A percentile compares a stretch with the other conserved stretches of the same genome.
These are phyloP conservation scores for Petunia secreta DNA, from an alignment of 257 asterid genomes.

Conservation along the genomic window DNA sequence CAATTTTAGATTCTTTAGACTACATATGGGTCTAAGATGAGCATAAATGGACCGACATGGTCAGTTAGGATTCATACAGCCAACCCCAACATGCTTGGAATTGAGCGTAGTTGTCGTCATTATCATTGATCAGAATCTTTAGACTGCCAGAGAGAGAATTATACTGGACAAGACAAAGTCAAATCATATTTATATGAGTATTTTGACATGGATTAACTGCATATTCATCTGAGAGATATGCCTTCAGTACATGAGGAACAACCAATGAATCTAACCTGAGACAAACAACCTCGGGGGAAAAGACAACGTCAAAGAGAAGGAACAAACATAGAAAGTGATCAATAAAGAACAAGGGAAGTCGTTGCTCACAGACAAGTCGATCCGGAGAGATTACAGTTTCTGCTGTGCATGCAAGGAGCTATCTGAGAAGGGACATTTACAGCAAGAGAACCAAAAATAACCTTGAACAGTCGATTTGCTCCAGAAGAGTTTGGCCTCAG, in stretches of 20 bases:
- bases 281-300: background rate
- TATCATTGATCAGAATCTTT: background rate
- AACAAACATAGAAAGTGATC: background rate
- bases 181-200: background rate
- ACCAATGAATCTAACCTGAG: slow-evolving; percentile 6
- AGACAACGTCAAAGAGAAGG: background rate
- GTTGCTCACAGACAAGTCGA: slow-evolving; percentile 79
- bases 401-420: slow-evolving; percentile 44
- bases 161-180: background rate
- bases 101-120: no score
- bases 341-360: slow-evolving; percentile 20
- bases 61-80: no score
- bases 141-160: background rate
- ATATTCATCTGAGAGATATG: background rate
- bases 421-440: slow-evolving; percentile 36
- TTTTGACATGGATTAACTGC: slow-evolving; percentile 14
- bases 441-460: slow-evolving; percentile 59
- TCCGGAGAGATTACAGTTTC: slow-evolving; percentile 37
- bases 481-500: slow-evolving; percentile 70
- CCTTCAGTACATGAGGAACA: background rate
- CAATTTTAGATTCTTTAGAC: no score
- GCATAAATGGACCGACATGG: no score
- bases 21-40: no score
- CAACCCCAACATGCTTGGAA: no score
- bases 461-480: slow-evolving; percentile 60